Base-by-base conservation (phyloP, 1,284 basidiomycete species). In the Cutaneotrichosporon dermatis region DNA sequence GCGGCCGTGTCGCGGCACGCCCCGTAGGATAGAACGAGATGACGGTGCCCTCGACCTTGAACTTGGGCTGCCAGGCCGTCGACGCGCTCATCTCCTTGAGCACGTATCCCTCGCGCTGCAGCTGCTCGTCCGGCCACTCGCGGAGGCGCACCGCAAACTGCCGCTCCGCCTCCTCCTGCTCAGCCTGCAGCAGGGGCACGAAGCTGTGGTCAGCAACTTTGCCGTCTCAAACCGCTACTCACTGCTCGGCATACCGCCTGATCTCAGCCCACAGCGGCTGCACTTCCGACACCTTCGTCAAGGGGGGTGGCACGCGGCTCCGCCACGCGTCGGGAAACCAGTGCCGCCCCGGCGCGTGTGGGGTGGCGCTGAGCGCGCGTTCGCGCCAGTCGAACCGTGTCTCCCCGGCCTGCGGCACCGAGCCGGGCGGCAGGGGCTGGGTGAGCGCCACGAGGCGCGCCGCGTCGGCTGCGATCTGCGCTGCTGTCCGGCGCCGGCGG, bases 81-180 rank as follows among this genome's bases (percentile, higher is more conserved):
- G 13, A 37, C 25, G 58, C 87, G 10, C 76, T 80, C 42, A 90
- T 74, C 11, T 80, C 83, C 0, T 84, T 85, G 35, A 90, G 67
- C 57, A 85, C 84, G 71, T 87, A 90, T 0, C 89, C 89, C 68
- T 88, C 86, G 33, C 82, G 76, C 60, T 80, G 76, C 43, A 91
- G 77, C 44, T 82, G 80, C 34, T 82, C 78, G 4, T 86, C 61
- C 1, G 83, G 79, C 88, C 88, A 90, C 25, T 81, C 83, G 0
- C 83, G 78, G 12, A 92, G 79, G 40, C 90, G 83, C 60, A 86
- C 80, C 35, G 81, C 80, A 37, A 88, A 71, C 12, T 70, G 55
- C 7, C 62, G 79, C 64, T 86, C 84, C 43, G 83, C 84, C 66
- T 88, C 84, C 1, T 78, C 79, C 70, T 86, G 84, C 75, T 91